Evolutionary conservation across 2,329 filamentous ascomycete genomes (phyloP).

Genomic region (Talaromyces sp.): DNA sequence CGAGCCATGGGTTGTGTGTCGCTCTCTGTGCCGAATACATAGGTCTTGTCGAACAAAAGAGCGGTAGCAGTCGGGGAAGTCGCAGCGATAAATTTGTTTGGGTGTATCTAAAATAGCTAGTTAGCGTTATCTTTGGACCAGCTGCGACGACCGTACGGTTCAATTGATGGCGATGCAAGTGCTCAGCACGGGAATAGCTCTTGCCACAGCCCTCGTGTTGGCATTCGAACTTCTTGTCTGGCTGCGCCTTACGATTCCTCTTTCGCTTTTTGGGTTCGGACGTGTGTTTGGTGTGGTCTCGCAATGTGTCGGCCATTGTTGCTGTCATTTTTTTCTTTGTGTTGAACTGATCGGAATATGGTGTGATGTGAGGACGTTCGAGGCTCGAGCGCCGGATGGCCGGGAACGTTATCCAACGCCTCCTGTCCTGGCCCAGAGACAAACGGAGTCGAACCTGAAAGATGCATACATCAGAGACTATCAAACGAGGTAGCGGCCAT

Average conservation of each 20-base stretch:
- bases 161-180: conserved; percentile 92
- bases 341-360: background rate
- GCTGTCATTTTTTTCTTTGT: conserved; percentile 19
- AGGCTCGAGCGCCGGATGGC: background rate
- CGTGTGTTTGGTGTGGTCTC: conserved; percentile 20
- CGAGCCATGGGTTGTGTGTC: conserved; percentile 65
- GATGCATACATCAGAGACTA: conserved; percentile 14
- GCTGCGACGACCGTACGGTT: conserved; percentile 64
- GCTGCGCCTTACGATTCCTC: conserved; percentile 44
- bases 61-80: conserved; percentile 84
- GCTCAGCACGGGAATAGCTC: conserved; percentile 93
- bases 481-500: background rate
- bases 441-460: conserved; percentile 9
- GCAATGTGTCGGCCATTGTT: conserved; percentile 23
- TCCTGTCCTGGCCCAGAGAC: conserved; percentile 13
- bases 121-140: background rate
- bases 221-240: conserved; percentile 67
- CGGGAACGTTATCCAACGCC: conserved; percentile 15
- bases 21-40: conserved; percentile 77
- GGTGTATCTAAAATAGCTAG: conserved; percentile 64
- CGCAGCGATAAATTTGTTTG: conserved; percentile 91
- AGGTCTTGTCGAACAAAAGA: conserved; percentile 92
- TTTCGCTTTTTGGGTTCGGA: conserved; percentile 40
- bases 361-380: background rate
- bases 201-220: conserved; percentile 85